Conservation (phyloP, 225 moss, liverwort and hornwort species). For the Physcomitrellopsis africana region DNA sequence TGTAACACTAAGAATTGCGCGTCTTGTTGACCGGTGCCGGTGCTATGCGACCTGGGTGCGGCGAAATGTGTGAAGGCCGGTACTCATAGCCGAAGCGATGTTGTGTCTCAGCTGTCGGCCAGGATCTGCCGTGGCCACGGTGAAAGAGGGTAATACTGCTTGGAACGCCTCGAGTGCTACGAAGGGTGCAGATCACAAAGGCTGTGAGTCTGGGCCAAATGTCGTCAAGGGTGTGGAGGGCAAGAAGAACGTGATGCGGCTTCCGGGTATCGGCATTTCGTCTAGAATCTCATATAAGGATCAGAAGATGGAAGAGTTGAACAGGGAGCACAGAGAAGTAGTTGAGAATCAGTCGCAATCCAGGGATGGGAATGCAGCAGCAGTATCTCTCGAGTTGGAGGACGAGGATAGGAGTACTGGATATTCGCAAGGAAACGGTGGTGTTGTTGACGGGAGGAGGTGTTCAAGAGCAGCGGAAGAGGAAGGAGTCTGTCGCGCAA, state of each 20-base stretch:
- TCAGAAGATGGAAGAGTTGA: neutral
- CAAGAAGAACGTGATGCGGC: neutral
- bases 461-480: conserved; percentile 18
- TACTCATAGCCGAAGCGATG: neutral
- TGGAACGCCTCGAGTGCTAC: neutral
- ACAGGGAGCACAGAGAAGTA: neutral
- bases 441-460: neutral
- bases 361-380: conserved; percentile 1
- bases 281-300: neutral
- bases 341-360: no score
- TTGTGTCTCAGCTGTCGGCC: conserved; percentile 23
- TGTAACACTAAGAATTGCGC: no score
- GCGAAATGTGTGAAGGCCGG: neutral
- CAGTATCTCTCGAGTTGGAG: neutral
- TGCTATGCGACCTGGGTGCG: neutral
- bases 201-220: neutral
- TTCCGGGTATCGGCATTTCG: neutral
- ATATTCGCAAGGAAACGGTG: neutral
- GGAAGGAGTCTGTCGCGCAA: neutral
- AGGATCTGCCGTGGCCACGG: conserved; percentile 13
- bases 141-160: conserved; percentile 2
- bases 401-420: neutral
- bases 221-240: neutral
- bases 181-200: neutral
- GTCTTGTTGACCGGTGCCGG: no score